A percentile compares a stretch with the other conserved stretches of the same genome.
Conservation (phyloP, 1,284 basidiomycete genomes). For the Boletellus dicymbophilus region DNA sequence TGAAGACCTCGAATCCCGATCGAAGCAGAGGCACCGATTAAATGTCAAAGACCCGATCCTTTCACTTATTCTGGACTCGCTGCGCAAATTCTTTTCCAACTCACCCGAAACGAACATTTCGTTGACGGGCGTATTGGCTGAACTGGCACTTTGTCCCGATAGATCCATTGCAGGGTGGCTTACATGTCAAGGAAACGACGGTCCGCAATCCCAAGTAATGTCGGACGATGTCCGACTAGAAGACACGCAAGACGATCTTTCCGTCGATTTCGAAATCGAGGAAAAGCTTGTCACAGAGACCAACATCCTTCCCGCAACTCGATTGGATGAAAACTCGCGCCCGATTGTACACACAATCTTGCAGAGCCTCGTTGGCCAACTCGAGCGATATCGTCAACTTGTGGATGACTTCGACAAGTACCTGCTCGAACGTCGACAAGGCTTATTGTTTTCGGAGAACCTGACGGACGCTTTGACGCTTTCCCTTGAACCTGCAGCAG, state of each 20-base stretch:
- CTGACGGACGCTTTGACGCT: slow-evolving; percentile 86
- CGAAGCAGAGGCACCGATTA: slow-evolving; percentile 67
- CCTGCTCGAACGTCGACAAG: slow-evolving; percentile 84
- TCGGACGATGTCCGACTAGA: slow-evolving; percentile 21
- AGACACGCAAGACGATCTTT: slow-evolving; percentile 69
- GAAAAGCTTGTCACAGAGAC: slow-evolving; percentile 62
- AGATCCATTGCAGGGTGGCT: slow-evolving; percentile 90
- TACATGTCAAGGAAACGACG: slow-evolving; percentile 57
- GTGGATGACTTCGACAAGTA: slow-evolving; percentile 85
- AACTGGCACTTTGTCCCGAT: slow-evolving; percentile 81
- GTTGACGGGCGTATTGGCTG: slow-evolving; percentile 79
- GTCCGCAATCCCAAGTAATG: slow-evolving; percentile 20
- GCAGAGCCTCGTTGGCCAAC: slow-evolving; percentile 74
- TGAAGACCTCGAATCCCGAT: slow-evolving; percentile 40
- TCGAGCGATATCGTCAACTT: slow-evolving; percentile 75
- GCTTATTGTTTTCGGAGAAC: slow-evolving; percentile 91
- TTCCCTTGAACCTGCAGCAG: slow-evolving; percentile 59
- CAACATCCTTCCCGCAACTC: slow-evolving; percentile 60
- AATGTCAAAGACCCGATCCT: slow-evolving; percentile 80
- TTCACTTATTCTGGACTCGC: slow-evolving; percentile 66
- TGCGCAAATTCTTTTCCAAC: slow-evolving; percentile 83
- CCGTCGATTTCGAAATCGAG: slow-evolving; percentile 73
- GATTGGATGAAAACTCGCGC: slow-evolving; percentile 67
- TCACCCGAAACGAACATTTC: slow-evolving; percentile 88
- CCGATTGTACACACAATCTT: slow-evolving; percentile 82